These are phyloP conservation scores for Mytilinidion resinicola DNA, from an alignment of 495 filamentous ascomycete species.

Conservation along the genomic window DNA sequence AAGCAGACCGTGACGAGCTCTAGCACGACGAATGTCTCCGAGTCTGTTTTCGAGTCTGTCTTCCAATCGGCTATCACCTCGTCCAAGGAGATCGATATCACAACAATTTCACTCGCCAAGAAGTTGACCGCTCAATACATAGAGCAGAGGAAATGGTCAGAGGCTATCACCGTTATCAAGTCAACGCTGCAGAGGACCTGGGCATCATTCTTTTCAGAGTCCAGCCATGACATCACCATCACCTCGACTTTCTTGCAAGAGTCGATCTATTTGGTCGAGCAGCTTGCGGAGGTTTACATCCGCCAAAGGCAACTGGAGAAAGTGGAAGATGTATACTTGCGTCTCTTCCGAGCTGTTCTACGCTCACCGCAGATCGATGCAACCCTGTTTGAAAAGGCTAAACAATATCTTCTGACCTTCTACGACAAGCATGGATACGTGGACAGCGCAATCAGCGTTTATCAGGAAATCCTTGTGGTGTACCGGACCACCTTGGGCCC, in stretches of 20 bases:
- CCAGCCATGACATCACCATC: conserved; percentile 13
- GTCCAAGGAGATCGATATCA: conserved; percentile 10
- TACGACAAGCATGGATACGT: conserved; percentile 21
- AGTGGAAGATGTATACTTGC: conserved; percentile 17
- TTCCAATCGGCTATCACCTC: conserved; percentile 11
- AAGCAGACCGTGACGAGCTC: conserved; percentile 8
- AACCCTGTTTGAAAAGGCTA: conserved; percentile 15
- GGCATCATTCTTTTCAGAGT: conserved; percentile 10
- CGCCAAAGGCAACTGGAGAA: conserved; percentile 9
- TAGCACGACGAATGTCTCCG: neutral
- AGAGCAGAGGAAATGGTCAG: conserved; percentile 10
- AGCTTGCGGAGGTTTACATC: conserved; percentile 12
- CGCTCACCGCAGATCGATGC: conserved; percentile 7
- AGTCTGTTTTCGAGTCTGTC: conserved; percentile 9
- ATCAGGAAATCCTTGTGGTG: conserved; percentile 17
- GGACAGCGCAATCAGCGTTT: conserved; percentile 18
- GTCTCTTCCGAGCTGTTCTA: conserved; percentile 19
- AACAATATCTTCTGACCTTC: conserved; percentile 6
- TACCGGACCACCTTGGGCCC: conserved; percentile 8
- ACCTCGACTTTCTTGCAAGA: conserved; percentile 18
- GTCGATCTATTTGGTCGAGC: conserved; percentile 20
- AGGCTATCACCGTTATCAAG: conserved; percentile 8
- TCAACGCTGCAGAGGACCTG: conserved; percentile 17
- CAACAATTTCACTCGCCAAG: conserved; percentile 12
- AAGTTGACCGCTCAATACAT: conserved; percentile 11